Evolutionary conservation across 768 basidiomycete genomes (phyloP).

Genomic region (Obba rivulosa): DNA sequence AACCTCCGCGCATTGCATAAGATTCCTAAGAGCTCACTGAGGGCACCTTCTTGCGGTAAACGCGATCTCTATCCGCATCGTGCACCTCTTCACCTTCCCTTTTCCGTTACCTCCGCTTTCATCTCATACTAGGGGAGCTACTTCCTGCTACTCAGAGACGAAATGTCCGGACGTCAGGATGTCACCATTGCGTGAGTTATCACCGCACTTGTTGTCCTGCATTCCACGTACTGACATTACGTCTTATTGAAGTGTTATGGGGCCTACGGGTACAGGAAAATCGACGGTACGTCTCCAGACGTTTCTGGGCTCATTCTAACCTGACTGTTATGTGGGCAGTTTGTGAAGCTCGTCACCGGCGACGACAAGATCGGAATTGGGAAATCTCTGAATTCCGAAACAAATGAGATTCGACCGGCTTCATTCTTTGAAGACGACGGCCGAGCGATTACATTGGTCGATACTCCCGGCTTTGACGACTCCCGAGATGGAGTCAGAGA

Average conservation of each 20-base stretch:
- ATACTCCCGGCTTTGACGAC: slow-evolving; percentile 17
- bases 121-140: too few species aligned
- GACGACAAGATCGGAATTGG: slow-evolving; percentile 8
- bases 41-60: too few species aligned
- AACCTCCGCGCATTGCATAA: too few species aligned
- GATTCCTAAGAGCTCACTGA: too few species aligned
- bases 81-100: too few species aligned
- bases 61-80: too few species aligned
- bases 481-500: too few species aligned
- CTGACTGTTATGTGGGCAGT: slow-evolving; percentile 2
- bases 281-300: neutral
- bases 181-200: neutral
- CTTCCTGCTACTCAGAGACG: too few species aligned
- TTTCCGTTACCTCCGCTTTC: too few species aligned
- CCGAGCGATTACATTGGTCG: slow-evolving; percentile 4
- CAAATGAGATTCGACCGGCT: slow-evolving; percentile 2
- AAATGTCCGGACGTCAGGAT: too few species aligned
- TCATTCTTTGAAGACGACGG: slow-evolving; percentile 1
- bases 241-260: neutral
- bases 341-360: slow-evolving; percentile 15
- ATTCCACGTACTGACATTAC: neutral
- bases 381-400: slow-evolving; percentile 9
- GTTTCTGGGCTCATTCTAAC: neutral
- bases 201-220: neutral
- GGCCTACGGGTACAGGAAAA: slow-evolving; percentile 2